Evolutionary conservation across 2,329 filamentous ascomycete species (phyloP).

Genomic region (Monascus ruber): DNA sequence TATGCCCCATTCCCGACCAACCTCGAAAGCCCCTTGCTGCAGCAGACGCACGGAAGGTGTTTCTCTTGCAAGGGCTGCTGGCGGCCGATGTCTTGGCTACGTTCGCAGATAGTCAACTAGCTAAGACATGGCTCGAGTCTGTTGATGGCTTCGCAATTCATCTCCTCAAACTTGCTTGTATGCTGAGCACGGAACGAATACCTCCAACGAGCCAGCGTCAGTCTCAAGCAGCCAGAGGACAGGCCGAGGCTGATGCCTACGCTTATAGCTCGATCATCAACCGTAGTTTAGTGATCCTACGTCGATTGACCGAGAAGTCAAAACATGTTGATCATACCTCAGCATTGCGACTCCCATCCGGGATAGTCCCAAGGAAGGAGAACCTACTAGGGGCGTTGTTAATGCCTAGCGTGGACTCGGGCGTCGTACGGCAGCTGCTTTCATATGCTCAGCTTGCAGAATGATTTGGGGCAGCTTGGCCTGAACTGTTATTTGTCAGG

Average conservation of each 20-base stretch:
- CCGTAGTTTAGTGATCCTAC: constrained; percentile 57
- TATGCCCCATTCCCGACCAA: constrained; percentile 70
- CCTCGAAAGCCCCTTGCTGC: constrained; percentile 52
- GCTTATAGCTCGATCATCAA: constrained; percentile 48
- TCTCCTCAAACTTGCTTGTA: constrained; percentile 62
- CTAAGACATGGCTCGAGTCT: constrained; percentile 69
- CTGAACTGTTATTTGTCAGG: not conserved
- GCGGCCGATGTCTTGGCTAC: constrained; percentile 79
- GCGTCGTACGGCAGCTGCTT: constrained; percentile 56
- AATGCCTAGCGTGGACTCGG: constrained; percentile 52
- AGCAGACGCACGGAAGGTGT: constrained; percentile 73
- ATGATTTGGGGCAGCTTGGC: constrained; percentile 11
- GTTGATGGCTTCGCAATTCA: constrained; percentile 75
- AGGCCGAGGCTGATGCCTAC: constrained; percentile 31
- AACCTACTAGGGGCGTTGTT: constrained; percentile 56
- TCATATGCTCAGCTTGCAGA: constrained; percentile 48
- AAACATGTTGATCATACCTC: constrained; percentile 43
- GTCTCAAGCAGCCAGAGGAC: constrained; percentile 18
- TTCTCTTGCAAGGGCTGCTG: constrained; percentile 83
- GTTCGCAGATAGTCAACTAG: constrained; percentile 61
- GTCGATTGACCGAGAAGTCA: constrained; percentile 55
- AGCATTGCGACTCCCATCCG: constrained; percentile 43
- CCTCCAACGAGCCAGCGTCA: constrained; percentile 24
- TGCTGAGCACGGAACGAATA: constrained; percentile 56
- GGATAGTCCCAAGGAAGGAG: constrained; percentile 55